Conservation (phyloP, 2,329 filamentous ascomycete genomes). For the Colletotrichum siamense region DNA sequence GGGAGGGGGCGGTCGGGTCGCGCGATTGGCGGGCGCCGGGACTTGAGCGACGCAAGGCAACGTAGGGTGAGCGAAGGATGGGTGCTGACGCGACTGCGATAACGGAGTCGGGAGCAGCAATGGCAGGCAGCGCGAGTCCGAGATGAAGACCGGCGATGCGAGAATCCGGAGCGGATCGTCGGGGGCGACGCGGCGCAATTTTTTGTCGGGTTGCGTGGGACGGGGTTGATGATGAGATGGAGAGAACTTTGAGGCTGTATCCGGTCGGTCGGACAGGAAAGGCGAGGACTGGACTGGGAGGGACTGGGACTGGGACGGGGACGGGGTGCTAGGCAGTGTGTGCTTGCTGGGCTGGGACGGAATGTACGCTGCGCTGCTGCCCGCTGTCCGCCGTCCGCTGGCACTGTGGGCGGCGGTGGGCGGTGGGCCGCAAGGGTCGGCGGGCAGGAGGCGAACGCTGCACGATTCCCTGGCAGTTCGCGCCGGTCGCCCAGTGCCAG, state of each 20-base stretch:
- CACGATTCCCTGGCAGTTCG: not conserved
- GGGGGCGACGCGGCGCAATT: slow-evolving; percentile 16
- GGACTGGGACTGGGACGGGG: not conserved
- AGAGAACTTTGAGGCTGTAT: slow-evolving; percentile 23
- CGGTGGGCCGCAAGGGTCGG: not conserved
- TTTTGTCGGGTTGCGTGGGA: slow-evolving; percentile 7
- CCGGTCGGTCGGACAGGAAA: slow-evolving; percentile 21
- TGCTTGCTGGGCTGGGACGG: slow-evolving; percentile 18
- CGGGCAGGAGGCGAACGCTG: not conserved
- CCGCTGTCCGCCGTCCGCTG: not conserved
- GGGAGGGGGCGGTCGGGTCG: slow-evolving; percentile 22
- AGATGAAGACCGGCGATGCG: not conserved
- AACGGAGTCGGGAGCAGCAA: slow-evolving; percentile 1
- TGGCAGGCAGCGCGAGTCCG: not conserved
- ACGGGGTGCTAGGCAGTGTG: not conserved
- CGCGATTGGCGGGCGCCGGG: slow-evolving; percentile 22
- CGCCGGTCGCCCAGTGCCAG: not conserved
- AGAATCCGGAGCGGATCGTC: not conserved
- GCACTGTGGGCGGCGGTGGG: not conserved
- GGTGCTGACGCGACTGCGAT: slow-evolving; percentile 15
- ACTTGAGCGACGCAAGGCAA: slow-evolving; percentile 20
- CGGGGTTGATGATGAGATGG: slow-evolving; percentile 19
- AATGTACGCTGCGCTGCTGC: slow-evolving; percentile 10
- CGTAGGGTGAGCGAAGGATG: not conserved
- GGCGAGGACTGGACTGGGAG: slow-evolving; percentile 15